Conservation (phyloP, 352 stramenopile species). For the Phytopythium mirpurense region DNA sequence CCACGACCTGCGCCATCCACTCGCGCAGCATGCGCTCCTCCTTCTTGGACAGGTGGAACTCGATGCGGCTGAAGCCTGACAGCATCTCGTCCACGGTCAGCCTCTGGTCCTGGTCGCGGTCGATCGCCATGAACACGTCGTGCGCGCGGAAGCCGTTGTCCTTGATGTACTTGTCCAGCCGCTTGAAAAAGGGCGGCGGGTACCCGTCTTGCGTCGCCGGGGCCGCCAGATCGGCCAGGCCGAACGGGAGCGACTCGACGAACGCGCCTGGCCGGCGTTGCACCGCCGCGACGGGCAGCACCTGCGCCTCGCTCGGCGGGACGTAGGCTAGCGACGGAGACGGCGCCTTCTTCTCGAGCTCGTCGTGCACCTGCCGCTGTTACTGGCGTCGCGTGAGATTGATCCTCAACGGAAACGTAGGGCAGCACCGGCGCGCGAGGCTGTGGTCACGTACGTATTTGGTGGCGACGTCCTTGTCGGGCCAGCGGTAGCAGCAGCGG, state of each 20-base stretch:
- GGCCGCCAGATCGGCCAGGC: slow-evolving; percentile 6
- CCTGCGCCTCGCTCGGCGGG: slow-evolving; percentile 13
- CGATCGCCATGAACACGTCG: slow-evolving; percentile 43
- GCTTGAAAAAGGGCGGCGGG: slow-evolving; percentile 43
- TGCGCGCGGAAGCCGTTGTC: slow-evolving; percentile 37
- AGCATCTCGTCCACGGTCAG: slow-evolving; percentile 44
- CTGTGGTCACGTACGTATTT: slow-evolving; percentile 8
- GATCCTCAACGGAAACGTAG: not conserved
- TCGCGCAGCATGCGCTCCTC: slow-evolving; percentile 33
- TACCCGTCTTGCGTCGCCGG: slow-evolving; percentile 27
- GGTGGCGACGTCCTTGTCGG: slow-evolving; percentile 1
- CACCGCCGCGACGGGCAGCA: slow-evolving; percentile 7
- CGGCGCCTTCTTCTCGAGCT: slow-evolving; percentile 4
- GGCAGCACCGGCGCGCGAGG: too few species aligned
- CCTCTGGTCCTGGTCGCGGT: slow-evolving; percentile 30
- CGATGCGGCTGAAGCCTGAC: slow-evolving; percentile 36
- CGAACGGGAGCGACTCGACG: slow-evolving; percentile 5
- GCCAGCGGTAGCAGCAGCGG: not conserved
- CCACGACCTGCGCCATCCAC: slow-evolving; percentile 46
- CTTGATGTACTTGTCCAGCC: slow-evolving; percentile 46
- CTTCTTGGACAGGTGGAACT: slow-evolving; percentile 40
- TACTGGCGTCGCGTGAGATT: too few species aligned
- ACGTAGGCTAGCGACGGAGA: slow-evolving; percentile 4
- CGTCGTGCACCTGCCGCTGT: slow-evolving; percentile 3
- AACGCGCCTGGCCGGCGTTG: slow-evolving; percentile 7